Conservation (phyloP, 2,329 filamentous ascomycete genomes). For the Falciphora oryzae region DNA sequence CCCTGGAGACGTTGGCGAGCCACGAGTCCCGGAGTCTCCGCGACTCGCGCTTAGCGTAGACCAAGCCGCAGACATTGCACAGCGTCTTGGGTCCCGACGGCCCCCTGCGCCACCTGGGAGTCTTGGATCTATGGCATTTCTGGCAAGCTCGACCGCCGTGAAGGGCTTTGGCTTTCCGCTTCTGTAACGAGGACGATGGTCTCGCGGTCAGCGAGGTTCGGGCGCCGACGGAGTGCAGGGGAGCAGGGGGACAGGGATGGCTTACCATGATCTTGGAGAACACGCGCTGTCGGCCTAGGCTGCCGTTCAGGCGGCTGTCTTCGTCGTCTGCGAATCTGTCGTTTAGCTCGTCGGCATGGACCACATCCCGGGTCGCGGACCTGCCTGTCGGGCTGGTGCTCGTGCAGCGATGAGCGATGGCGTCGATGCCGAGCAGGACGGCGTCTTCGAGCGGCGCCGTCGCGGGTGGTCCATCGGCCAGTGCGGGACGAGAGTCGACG, state of each 20-base stretch:
- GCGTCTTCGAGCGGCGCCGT: too few relatives aligned
- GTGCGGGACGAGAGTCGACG: too few relatives aligned
- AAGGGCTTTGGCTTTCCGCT: neutral
- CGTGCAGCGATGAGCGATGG: neutral
- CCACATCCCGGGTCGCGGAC: neutral
- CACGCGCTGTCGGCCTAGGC: neutral
- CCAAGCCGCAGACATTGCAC: conserved; percentile 6
- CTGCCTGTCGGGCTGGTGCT: too few relatives aligned
- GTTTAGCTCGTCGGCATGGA: neutral
- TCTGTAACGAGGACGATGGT: neutral
- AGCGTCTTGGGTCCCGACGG: neutral
- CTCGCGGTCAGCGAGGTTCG: neutral
- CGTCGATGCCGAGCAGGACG: neutral
- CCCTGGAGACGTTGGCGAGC: conserved; percentile 1
- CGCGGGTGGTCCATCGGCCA: neutral
- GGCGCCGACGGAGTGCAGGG: neutral
- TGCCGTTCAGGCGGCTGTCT: neutral
- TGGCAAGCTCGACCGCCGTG: neutral
- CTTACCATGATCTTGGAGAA: neutral
- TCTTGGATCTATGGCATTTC: conserved; percentile 4
- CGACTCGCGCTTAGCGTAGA: conserved; percentile 4
- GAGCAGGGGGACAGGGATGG: neutral
- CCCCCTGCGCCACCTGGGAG: conserved; percentile 1
- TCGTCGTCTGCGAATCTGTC: neutral
- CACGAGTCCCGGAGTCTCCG: conserved; percentile 3